phyloP scores from a whole-genome alignment of 192 early-diverging fungal genomes.

The Mortierella hygrophila region DNA sequence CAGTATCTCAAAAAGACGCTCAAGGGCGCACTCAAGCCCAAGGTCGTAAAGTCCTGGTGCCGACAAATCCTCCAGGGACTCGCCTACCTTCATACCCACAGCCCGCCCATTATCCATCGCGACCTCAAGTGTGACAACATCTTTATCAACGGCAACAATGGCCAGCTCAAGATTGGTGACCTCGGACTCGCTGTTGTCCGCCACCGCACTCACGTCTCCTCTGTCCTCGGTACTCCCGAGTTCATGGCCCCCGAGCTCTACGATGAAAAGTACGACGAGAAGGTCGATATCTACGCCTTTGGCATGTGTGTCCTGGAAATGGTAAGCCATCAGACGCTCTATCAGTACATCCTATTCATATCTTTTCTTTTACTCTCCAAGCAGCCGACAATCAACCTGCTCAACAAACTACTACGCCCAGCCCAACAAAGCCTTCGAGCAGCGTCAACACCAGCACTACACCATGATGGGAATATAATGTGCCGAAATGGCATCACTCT shows the following conservation, averaged over 20 bases:
- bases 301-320: conserved; percentile 79
- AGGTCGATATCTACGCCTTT: conserved; percentile 91
- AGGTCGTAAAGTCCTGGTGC: conserved; percentile 80
- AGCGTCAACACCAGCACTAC: background rate
- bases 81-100: conserved; percentile 76
- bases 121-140: conserved; percentile 80
- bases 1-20: conserved; percentile 73
- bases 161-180: conserved; percentile 88
- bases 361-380: background rate
- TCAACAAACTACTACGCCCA: background rate
- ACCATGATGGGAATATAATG: background rate
- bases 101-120: conserved; percentile 85
- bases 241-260: conserved; percentile 93
- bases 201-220: conserved; percentile 69
- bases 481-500: background rate
- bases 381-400: background rate
- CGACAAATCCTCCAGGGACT: conserved; percentile 82
- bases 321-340: conserved; percentile 21
- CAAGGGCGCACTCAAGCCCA: conserved; percentile 71
- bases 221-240: conserved; percentile 79
- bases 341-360: conserved; percentile 1
- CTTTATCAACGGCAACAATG: conserved; percentile 88
- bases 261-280: conserved; percentile 87
- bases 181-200: conserved; percentile 78
- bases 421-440: background rate